Conservation (phyloP, 805 yeast species). For the Cyberlindnera nakhonratchasimensis region DNA sequence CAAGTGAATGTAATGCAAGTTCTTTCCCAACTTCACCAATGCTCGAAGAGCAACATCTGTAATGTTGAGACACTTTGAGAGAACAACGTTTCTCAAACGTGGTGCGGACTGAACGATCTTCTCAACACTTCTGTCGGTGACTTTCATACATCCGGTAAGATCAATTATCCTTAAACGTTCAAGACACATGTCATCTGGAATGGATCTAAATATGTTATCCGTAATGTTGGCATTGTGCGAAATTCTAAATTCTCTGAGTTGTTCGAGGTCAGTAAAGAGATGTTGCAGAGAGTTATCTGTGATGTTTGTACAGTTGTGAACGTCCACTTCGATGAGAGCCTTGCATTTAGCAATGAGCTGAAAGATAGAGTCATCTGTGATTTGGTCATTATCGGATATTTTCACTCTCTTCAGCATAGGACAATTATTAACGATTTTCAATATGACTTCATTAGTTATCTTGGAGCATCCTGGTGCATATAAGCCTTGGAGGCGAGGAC, state of each 20-base stretch:
- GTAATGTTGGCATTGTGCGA: constrained; percentile 69
- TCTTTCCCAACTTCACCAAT: constrained; percentile 69
- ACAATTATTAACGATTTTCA: constrained; percentile 56
- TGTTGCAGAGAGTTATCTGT: constrained; percentile 58
- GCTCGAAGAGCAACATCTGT: constrained; percentile 78
- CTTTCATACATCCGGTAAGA: constrained; percentile 75
- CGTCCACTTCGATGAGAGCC: constrained; percentile 82
- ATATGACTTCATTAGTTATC: constrained; percentile 65
- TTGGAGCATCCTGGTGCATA: constrained; percentile 81
- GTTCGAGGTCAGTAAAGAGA: constrained; percentile 60
- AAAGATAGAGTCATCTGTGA: constrained; percentile 60
- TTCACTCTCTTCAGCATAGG: constrained; percentile 79
- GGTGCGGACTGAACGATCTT: constrained; percentile 76
- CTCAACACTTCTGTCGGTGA: constrained; percentile 77
- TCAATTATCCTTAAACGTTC: constrained; percentile 79
- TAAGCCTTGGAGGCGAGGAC: constrained; percentile 80
- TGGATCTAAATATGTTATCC: constrained; percentile 55
- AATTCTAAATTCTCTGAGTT: constrained; percentile 79
- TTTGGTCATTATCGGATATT: constrained; percentile 63
- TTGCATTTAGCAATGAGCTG: constrained; percentile 70
- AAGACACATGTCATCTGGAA: constrained; percentile 46
- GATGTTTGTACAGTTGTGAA: constrained; percentile 75
- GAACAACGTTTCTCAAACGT: constrained; percentile 76
- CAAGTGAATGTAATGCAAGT: constrained; percentile 83
- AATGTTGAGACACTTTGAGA: constrained; percentile 83